A percentile compares a stretch with the other conserved stretches of the same genome.
phyloP scores from a whole-genome alignment of 768 basidiomycete genomes.

The Boletus tylopilopsis region DNA sequence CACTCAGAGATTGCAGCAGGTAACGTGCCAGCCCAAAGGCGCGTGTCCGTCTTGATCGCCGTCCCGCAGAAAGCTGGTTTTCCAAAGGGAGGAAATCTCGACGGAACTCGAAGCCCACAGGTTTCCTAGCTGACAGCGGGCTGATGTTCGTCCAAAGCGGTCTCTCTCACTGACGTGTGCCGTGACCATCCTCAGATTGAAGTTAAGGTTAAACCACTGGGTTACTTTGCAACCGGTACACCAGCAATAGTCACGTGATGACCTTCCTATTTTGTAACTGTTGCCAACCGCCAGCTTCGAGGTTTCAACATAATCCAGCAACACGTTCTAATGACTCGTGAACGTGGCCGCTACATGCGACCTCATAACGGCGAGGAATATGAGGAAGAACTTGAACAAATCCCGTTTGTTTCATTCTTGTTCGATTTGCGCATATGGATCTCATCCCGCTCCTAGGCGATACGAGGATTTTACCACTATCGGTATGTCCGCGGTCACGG shows the following conservation, averaged over 20 bases:
- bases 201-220: too few relatives aligned
- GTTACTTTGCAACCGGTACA: too few relatives aligned
- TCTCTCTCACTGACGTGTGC: background rate
- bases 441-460: conserved; percentile 48
- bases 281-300: too few relatives aligned
- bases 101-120: conserved; percentile 3
- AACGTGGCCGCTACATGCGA: conserved; percentile 23
- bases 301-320: background rate
- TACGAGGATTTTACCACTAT: conserved; percentile 97
- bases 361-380: conserved; percentile 38
- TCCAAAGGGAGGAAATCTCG: conserved; percentile 7
- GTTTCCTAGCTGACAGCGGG: background rate
- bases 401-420: conserved; percentile 41
- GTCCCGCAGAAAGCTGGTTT: conserved; percentile 4
- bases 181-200: too few relatives aligned
- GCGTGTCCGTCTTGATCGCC: conserved; percentile 29
- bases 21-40: conserved; percentile 11
- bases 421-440: background rate
- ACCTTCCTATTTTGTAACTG: too few relatives aligned
- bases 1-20: conserved; percentile 1
- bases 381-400: conserved; percentile 65
- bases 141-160: background rate
- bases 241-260: conserved; percentile 19
- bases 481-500: conserved; percentile 45
- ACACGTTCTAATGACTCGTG: conserved; percentile 19